Evolutionary conservation across 1,284 basidiomycete genomes (phyloP).

Genomic region (Malassezia pachydermatis): DNA sequence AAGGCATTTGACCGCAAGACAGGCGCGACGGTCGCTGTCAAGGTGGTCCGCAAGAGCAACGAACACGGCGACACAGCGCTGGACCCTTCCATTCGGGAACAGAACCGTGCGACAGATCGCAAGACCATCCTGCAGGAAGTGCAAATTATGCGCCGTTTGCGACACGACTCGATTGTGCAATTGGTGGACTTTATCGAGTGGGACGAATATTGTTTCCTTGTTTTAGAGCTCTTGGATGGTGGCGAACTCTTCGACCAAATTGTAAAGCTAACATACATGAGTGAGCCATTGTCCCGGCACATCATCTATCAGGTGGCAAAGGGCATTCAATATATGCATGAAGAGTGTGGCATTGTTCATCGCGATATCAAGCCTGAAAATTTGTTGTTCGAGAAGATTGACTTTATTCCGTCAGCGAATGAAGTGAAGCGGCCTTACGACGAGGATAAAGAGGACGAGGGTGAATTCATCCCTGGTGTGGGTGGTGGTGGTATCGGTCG

Average conservation of each 20-base stretch:
- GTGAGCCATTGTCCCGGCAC: constrained; percentile 62
- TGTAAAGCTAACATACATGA: constrained; percentile 97
- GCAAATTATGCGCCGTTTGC: constrained; percentile 93
- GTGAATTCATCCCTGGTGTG: constrained; percentile 78
- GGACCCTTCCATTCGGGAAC: constrained; percentile 42
- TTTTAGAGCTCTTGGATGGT: constrained; percentile 70
- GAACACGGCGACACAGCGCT: constrained; percentile 52
- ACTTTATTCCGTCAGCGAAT: constrained; percentile 75
- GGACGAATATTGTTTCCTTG: constrained; percentile 82
- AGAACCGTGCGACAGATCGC: constrained; percentile 54
- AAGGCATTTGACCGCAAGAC: constrained; percentile 71
- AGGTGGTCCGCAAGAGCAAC: constrained; percentile 94
- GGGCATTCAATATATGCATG: constrained; percentile 89
- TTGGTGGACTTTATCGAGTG: constrained; percentile 58
- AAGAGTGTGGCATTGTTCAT: constrained; percentile 94
- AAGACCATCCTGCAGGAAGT: constrained; percentile 99
- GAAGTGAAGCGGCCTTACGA: constrained; percentile 72
- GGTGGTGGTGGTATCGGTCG: constrained; percentile 95
- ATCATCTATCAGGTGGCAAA: constrained; percentile 95
- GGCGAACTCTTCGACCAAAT: constrained; percentile 99
- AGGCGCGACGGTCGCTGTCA: constrained; percentile 81
- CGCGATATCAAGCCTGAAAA: constrained; percentile 98
- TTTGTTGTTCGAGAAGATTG: constrained; percentile 84
- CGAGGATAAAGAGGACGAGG: constrained; percentile 97
- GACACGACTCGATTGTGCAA: constrained; percentile 75